phyloP scores from a whole-genome alignment of 106 monocot genomes.

The Acanthochlamys bracteata region DNA sequence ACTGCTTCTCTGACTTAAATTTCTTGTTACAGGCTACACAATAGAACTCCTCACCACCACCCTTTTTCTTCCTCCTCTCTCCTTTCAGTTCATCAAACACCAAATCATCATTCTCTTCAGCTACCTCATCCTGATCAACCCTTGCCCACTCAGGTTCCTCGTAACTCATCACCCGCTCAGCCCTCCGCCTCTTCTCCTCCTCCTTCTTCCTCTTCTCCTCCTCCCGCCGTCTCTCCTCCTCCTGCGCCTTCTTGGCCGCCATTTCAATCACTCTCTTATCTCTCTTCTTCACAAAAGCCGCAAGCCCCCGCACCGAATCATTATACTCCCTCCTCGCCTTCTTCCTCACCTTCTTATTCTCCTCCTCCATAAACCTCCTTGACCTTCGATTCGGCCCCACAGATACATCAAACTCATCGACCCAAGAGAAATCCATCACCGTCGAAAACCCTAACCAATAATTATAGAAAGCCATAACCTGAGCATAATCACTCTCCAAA shows the following conservation, averaged over 20 bases:
- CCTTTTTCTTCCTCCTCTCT: constrained; percentile 22
- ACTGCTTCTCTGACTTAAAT: constrained; percentile 96
- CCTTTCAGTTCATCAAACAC: constrained; percentile 20
- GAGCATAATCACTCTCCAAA: constrained; percentile 56
- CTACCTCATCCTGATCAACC: constrained; percentile 28
- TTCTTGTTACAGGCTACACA: constrained; percentile 91
- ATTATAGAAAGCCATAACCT: constrained; percentile 72
- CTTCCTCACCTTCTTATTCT: constrained; percentile 79
- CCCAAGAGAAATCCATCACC: constrained; percentile 82
- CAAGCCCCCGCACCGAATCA: constrained; percentile 63
- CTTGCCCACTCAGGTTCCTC: constrained; percentile 80
- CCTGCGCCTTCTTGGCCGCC: constrained; percentile 49
- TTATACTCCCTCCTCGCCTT: constrained; percentile 82
- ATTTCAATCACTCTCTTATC: constrained; percentile 86
- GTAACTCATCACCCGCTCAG: constrained; percentile 56
- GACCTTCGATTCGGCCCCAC: constrained; percentile 50
- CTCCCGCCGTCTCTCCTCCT: constrained; percentile 52
- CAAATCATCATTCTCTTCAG: constrained; percentile 15
- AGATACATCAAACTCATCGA: constrained; percentile 58
- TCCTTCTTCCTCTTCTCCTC: constrained; percentile 68
- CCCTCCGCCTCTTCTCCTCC: constrained; percentile 67
- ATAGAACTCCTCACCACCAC: constrained; percentile 51
- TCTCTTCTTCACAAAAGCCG: constrained; percentile 90
- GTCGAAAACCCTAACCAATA: constrained; percentile 84
- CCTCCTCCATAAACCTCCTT: constrained; percentile 87